Evolutionary conservation across 768 basidiomycete species (phyloP).

Genomic region (Hypholoma fasciculare): DNA sequence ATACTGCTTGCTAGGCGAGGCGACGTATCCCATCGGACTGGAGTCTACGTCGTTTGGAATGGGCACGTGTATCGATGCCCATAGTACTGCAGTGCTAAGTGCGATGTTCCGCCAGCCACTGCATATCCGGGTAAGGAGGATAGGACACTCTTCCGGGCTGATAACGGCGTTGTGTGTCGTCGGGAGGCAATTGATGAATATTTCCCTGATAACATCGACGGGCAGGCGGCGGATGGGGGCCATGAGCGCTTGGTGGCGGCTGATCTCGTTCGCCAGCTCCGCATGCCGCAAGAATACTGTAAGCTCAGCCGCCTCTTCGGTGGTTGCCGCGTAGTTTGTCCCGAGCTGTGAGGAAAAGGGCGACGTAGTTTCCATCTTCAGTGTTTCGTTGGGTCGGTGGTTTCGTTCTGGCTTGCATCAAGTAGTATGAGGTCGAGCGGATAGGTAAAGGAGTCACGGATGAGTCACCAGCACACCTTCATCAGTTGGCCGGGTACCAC

Average conservation of each 20-base stretch:
- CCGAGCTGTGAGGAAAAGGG: conserved; percentile 1
- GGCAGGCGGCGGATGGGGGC: conserved; percentile 15
- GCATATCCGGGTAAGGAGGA: conserved; percentile 17
- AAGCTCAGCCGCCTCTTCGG: background rate
- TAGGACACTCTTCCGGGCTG: conserved; percentile 10
- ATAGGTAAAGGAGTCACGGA: too few species aligned
- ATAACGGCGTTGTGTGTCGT: conserved; percentile 9
- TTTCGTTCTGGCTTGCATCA: too few species aligned
- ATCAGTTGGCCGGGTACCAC: too few species aligned
- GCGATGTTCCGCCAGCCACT: conserved; percentile 16
- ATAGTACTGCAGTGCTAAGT: conserved; percentile 13
- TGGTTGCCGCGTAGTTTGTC: conserved; percentile 5
- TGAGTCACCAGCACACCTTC: too few species aligned
- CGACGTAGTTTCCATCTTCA: background rate
- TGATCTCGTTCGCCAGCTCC: background rate
- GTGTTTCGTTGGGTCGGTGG: too few species aligned
- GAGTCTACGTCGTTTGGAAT: conserved; percentile 1
- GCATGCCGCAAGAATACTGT: background rate
- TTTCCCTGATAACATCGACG: conserved; percentile 18
- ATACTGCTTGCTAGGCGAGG: too few species aligned
- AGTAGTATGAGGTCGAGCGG: too few species aligned
- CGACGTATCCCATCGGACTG: background rate
- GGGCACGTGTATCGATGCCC: conserved; percentile 17
- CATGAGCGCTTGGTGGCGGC: too few species aligned
- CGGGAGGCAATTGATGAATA: conserved; percentile 19